These are phyloP conservation scores for Neurospora hispaniola DNA, from an alignment of 495 filamentous ascomycete genomes.

Conservation along the genomic window DNA sequence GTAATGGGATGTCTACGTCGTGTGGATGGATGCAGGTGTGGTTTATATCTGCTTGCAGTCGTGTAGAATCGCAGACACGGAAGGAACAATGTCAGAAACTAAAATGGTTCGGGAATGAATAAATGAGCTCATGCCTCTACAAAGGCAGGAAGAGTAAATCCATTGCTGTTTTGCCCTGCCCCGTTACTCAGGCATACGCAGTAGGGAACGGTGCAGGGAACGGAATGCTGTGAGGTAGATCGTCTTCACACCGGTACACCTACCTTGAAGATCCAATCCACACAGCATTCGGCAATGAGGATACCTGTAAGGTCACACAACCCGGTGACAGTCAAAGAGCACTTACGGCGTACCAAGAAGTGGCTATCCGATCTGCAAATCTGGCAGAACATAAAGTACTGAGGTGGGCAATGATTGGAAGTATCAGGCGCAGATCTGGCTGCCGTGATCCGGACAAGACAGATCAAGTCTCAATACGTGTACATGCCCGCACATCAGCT, in stretches of 20 bases:
- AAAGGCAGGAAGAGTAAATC: neutral
- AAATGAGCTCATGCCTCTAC: neutral
- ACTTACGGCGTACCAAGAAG: neutral
- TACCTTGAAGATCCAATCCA: conserved; percentile 8
- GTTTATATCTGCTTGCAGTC: neutral
- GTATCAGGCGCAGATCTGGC: conserved; percentile 3
- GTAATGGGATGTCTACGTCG: neutral
- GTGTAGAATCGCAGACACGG: neutral
- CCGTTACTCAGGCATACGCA: neutral
- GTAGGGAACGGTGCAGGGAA: neutral
- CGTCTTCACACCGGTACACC: neutral
- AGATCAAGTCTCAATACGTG: neutral
- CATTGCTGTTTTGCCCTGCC: neutral
- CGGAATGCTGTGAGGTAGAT: neutral
- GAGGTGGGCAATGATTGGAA: conserved; percentile 1
- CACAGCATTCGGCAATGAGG: neutral
- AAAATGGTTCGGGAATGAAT: neutral
- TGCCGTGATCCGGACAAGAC: conserved; percentile 9
- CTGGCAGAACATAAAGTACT: neutral
- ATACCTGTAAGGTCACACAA: neutral
- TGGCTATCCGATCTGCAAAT: neutral
- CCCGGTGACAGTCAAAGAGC: neutral
- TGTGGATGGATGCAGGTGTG: neutral
- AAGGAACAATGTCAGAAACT: neutral
- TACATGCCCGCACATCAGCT: neutral